Conservation (phyloP, 202 grass and related monocot genomes). For the Zoysia matrella region DNA sequence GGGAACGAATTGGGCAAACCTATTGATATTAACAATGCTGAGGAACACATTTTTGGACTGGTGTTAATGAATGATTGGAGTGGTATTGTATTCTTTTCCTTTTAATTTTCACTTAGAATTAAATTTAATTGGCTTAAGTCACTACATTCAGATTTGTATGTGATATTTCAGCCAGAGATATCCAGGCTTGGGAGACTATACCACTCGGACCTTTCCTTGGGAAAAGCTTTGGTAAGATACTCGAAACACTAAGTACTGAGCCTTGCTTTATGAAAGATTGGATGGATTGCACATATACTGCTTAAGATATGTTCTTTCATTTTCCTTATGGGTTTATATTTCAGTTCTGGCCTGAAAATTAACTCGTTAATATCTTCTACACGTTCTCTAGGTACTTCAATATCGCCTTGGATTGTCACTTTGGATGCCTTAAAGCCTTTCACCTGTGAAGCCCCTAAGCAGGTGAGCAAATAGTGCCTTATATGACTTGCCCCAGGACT, state of each 20-base stretch:
- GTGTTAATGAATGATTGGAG: constrained; percentile 99
- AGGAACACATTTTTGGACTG: constrained; percentile 95
- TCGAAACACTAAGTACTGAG: not conserved
- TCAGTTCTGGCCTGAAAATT: not conserved
- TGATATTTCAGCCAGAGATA: constrained; percentile 85
- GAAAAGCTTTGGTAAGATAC: constrained; percentile 87
- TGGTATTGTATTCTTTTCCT: constrained; percentile 53
- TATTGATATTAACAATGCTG: constrained; percentile 75
- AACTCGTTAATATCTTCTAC: not conserved
- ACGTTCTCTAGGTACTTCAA: constrained; percentile 67
- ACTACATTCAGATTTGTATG: constrained; percentile 34
- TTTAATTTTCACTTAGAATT: constrained; percentile 20
- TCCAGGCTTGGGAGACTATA: constrained; percentile 94
- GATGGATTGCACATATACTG: not conserved
- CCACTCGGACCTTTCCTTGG: constrained; percentile 99
- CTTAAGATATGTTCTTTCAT: constrained; percentile 14
- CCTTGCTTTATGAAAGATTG: not conserved
- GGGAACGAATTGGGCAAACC: constrained; percentile 85
- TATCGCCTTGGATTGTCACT: constrained; percentile 99
- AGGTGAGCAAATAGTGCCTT: constrained; percentile 56
- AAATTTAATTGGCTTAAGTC: not conserved
- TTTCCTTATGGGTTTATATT: constrained; percentile 4
- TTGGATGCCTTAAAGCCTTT: constrained; percentile 96
- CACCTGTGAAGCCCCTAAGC: constrained; percentile 79
- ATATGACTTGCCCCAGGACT: constrained; percentile 10